Conservation (phyloP, 75 land plant species). For the Pinus tabuliformis region DNA sequence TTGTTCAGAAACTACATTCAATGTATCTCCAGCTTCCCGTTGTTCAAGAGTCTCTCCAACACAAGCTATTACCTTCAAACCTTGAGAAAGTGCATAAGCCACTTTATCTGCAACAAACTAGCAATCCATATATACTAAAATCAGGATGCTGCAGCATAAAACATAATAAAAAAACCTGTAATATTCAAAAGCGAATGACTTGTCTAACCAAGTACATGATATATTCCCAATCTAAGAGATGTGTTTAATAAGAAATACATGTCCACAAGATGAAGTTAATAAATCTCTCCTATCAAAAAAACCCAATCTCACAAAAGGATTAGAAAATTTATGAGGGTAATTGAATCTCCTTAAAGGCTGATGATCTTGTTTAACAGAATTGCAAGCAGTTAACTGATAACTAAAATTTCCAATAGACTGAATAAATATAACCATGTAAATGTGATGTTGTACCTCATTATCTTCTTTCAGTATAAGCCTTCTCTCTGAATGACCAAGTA, state of each 20-base stretch:
- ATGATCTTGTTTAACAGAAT: not conserved
- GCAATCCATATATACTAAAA: not conserved
- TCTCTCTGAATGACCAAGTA: slow-evolving; percentile 92
- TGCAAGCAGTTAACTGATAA: not conserved
- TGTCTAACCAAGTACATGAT: not conserved
- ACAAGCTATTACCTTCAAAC: slow-evolving; percentile 87
- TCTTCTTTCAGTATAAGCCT: slow-evolving; percentile 53
- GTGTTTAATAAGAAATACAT: not conserved
- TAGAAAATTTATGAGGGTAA: not conserved
- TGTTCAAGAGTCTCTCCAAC: slow-evolving; percentile 89
- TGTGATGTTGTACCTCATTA: slow-evolving; percentile 43
- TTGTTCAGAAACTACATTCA: slow-evolving; percentile 74
- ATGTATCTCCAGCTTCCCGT: slow-evolving; percentile 72
- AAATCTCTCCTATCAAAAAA: not conserved
- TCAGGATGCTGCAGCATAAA: not conserved
- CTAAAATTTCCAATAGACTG: not conserved
- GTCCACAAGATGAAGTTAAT: not conserved
- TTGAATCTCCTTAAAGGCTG: not conserved
- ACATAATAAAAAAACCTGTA: not conserved
- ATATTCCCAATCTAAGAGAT: not conserved
- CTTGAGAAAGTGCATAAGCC: slow-evolving; percentile 79
- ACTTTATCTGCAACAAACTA: slow-evolving; percentile 92
- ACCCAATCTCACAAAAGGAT: not conserved
- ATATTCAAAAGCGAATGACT: too few species aligned
- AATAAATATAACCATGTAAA: not conserved